These are phyloP conservation scores for Suhomyces kunorum DNA, from an alignment of 1,139 yeast genomes.

Conservation along the genomic window DNA sequence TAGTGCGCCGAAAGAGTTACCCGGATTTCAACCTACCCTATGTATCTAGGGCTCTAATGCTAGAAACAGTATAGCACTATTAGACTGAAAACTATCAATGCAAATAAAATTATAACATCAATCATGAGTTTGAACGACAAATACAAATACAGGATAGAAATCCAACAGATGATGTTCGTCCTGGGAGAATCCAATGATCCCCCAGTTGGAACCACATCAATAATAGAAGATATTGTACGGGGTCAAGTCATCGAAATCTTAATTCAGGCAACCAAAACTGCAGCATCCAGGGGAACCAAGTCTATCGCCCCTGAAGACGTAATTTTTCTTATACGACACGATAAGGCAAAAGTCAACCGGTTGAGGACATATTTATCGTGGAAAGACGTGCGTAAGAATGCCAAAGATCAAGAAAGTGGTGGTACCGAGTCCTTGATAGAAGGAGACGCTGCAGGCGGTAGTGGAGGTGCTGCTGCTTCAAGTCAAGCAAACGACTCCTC, in stretches of 20 bases:
- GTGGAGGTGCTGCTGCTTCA: constrained; percentile 33
- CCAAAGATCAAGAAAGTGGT: constrained; percentile 90
- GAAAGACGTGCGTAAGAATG: constrained; percentile 97
- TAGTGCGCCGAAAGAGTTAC: constrained; percentile 11
- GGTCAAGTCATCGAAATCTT: constrained; percentile 91
- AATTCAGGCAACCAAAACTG: constrained; percentile 77
- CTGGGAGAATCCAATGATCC: constrained; percentile 95
- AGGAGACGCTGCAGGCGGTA: constrained; percentile 37
- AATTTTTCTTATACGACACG: constrained; percentile 88
- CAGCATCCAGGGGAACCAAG: constrained; percentile 78
- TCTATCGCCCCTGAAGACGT: constrained; percentile 91
- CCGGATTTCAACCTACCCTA: constrained; percentile 14
- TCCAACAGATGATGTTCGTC: constrained; percentile 99
- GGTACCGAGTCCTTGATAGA: constrained; percentile 61
- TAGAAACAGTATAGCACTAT: neutral
- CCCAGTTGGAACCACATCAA: constrained; percentile 83
- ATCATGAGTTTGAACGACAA: constrained; percentile 34
- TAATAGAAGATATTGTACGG: constrained; percentile 92
- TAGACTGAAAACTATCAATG: neutral
- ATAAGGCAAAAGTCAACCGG: constrained; percentile 90
- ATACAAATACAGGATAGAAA: constrained; percentile 78
- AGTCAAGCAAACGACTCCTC: constrained; percentile 47
- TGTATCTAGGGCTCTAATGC: constrained; percentile 12
- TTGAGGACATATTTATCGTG: constrained; percentile 88
- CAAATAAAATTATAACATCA: neutral